Conservation (phyloP, 441 rosid species). For the Corymbia calophylla region DNA sequence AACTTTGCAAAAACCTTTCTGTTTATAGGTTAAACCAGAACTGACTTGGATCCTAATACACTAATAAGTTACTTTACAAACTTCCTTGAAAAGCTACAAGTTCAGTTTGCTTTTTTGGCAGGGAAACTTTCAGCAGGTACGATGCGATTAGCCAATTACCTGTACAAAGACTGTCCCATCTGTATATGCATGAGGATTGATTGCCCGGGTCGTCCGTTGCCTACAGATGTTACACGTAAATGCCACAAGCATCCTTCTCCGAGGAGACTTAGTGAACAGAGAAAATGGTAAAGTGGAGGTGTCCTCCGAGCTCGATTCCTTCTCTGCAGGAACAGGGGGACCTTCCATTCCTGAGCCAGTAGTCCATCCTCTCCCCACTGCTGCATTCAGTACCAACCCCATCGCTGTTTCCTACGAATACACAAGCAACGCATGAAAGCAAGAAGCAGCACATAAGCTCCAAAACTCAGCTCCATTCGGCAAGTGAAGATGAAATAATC, state of each 20-base stretch:
- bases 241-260: slow-evolving; percentile 10
- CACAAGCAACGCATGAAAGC: neutral
- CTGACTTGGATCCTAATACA: neutral
- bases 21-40: neutral
- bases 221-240: slow-evolving; percentile 7
- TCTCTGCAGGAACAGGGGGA: neutral
- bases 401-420: neutral
- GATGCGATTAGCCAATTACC: neutral
- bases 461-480: neutral
- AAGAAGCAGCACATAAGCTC: neutral
- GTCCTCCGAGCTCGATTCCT: neutral
- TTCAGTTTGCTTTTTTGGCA: neutral
- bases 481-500: neutral
- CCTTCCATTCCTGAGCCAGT: neutral
- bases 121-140: neutral
- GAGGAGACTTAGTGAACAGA: slow-evolving; percentile 7
- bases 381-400: neutral
- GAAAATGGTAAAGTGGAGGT: neutral
- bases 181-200: slow-evolving; percentile 12
- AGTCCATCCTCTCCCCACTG: neutral
- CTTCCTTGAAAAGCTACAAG: neutral
- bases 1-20: neutral
- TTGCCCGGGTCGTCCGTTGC: slow-evolving; percentile 11
- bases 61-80: neutral
- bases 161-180: slow-evolving; percentile 13